Evolutionary conservation across 2,329 filamentous ascomycete species (phyloP).

Genomic region (Niveomyces coronatus): DNA sequence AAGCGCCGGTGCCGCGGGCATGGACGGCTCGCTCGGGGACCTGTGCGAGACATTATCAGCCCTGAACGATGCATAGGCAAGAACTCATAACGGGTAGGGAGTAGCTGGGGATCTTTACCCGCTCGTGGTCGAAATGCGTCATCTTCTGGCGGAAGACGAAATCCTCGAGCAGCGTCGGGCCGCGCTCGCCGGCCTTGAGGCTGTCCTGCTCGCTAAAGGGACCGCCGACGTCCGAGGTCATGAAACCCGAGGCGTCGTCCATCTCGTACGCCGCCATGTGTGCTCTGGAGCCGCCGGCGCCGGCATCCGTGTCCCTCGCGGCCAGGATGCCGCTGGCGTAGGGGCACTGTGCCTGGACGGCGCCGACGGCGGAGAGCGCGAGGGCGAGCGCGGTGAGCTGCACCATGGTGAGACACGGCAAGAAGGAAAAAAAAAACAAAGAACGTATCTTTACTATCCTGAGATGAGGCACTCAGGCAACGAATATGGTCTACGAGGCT

Average conservation of each 20-base stretch:
- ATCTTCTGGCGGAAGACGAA: conserved; percentile 66
- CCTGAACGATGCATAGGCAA: neutral
- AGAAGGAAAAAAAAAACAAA: too few relatives aligned
- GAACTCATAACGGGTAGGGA: too few relatives aligned
- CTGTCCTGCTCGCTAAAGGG: conserved; percentile 58
- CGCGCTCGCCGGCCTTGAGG: conserved; percentile 55
- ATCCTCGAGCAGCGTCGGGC: conserved; percentile 60
- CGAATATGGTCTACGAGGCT: too few relatives aligned
- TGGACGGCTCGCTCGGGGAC: conserved; percentile 58
- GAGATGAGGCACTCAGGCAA: too few relatives aligned
- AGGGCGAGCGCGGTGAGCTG: conserved; percentile 14
- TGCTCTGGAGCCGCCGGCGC: conserved; percentile 18
- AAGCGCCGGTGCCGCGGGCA: conserved; percentile 57
- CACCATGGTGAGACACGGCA: conserved; percentile 21
- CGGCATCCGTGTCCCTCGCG: too few relatives aligned
- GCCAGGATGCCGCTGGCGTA: too few relatives aligned
- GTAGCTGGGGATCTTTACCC: too few relatives aligned
- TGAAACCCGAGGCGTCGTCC: conserved; percentile 43
- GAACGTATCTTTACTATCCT: too few relatives aligned
- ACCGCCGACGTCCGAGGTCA: conserved; percentile 59
- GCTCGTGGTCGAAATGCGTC: conserved; percentile 59
- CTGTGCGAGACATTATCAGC: conserved; percentile 10
- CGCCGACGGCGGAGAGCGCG: conserved; percentile 17
- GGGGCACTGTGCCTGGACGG: conserved; percentile 23
- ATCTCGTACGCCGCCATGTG: conserved; percentile 29